Conservation (phyloP, 768 basidiomycete genomes). For the Amanita phalloides region DNA sequence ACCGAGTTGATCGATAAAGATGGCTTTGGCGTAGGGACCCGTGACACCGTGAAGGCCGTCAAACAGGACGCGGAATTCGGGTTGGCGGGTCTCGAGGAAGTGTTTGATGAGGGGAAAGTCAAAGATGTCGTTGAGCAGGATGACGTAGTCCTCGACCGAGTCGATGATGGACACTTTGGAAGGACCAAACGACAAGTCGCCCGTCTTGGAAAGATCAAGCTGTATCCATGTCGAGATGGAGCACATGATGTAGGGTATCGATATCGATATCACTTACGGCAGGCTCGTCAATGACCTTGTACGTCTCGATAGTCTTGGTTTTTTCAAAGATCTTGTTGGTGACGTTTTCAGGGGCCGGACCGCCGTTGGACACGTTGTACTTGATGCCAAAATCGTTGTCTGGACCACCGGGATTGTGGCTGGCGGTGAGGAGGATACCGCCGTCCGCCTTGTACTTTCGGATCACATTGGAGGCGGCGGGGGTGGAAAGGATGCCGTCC, state of each 20-base stretch:
- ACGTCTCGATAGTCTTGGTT: conserved; percentile 77
- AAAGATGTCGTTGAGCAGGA: conserved; percentile 80
- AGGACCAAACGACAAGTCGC: conserved; percentile 73
- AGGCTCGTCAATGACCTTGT: conserved; percentile 74
- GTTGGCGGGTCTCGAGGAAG: conserved; percentile 64
- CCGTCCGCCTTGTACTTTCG: conserved; percentile 94
- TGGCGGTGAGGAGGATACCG: conserved; percentile 93
- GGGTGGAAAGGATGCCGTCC: conserved; percentile 89
- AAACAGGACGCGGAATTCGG: conserved; percentile 80
- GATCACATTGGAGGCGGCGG: conserved; percentile 93
- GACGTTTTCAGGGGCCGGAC: conserved; percentile 91
- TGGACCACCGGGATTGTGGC: conserved; percentile 98
- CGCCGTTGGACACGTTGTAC: conserved; percentile 96
- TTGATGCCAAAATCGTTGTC: conserved; percentile 99
- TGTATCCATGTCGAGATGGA: conserved; percentile 15
- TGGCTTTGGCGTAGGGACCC: conserved; percentile 87
- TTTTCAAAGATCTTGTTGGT: conserved; percentile 93
- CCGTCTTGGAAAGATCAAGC: conserved; percentile 80
- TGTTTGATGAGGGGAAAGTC: conserved; percentile 87
- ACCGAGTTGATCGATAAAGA: conserved; percentile 76
- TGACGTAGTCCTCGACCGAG: conserved; percentile 83
- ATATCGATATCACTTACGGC: conserved; percentile 36
- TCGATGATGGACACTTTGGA: conserved; percentile 86
- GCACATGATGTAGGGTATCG: conserved; percentile 1
- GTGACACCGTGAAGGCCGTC: conserved; percentile 96